phyloP scores from a whole-genome alignment of 331 rosid species.

The Stylosanthes scabra region DNA sequence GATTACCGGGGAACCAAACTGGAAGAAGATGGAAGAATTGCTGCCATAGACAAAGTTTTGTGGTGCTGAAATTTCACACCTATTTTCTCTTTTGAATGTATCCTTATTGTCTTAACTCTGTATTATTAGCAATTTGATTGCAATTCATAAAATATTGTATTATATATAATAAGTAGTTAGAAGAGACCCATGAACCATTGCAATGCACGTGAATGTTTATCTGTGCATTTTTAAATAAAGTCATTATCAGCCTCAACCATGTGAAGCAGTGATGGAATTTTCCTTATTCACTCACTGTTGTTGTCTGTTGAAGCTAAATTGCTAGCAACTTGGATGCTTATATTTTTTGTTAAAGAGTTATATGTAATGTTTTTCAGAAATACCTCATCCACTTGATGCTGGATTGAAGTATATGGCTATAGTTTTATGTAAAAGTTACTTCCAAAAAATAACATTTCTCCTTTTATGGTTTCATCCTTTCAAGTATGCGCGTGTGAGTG shows the following conservation, averaged over 20 bases:
- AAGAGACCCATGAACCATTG: conserved; percentile 6
- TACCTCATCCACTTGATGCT: too few species aligned
- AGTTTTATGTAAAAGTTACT: too few species aligned
- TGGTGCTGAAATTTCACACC: conserved; percentile 64
- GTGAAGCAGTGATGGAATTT: conserved; percentile 1
- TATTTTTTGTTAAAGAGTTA: not conserved
- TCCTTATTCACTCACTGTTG: not conserved
- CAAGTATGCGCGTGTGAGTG: too few species aligned
- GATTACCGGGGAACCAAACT: conserved; percentile 65
- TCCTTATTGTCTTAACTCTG: conserved; percentile 25
- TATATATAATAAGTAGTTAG: conserved; percentile 5
- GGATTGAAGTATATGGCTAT: too few species aligned
- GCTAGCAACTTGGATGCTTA: not conserved
- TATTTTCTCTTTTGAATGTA: conserved; percentile 24
- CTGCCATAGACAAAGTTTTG: conserved; percentile 59
- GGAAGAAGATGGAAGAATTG: conserved; percentile 54
- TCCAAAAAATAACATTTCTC: too few species aligned
- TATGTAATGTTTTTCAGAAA: too few species aligned
- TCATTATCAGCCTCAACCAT: not conserved
- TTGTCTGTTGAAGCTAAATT: conserved; percentile 6
- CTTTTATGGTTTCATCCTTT: conserved; percentile 6
- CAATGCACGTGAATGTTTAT: not conserved
- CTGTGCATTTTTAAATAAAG: conserved; percentile 10
- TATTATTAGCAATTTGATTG: not conserved
- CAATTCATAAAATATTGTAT: not conserved